Evolutionary conservation across 805 yeast genomes (phyloP).

Genomic region (Nakazawaea populi): DNA sequence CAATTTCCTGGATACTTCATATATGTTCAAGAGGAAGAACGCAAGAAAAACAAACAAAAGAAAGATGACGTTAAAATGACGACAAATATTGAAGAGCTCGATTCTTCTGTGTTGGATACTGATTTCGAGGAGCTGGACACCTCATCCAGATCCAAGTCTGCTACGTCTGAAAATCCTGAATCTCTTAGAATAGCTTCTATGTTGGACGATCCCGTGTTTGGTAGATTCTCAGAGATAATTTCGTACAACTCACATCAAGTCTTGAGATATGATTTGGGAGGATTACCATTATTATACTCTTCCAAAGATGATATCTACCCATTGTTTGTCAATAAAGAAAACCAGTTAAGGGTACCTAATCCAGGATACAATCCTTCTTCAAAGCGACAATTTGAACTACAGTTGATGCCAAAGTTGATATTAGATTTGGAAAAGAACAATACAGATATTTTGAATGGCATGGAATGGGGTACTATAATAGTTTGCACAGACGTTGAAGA

Average conservation of each 20-base stretch:
- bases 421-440: slow-evolving; percentile 64
- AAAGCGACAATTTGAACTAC: slow-evolving; percentile 70
- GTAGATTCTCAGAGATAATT: slow-evolving; percentile 67
- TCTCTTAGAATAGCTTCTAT: slow-evolving; percentile 44
- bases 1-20: slow-evolving; percentile 60
- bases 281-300: slow-evolving; percentile 71
- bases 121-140: slow-evolving; percentile 28
- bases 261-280: slow-evolving; percentile 76
- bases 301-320: slow-evolving; percentile 50
- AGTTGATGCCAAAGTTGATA: slow-evolving; percentile 91
- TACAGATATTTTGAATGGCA: slow-evolving; percentile 57
- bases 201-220: slow-evolving; percentile 73
- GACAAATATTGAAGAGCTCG: slow-evolving; percentile 40
- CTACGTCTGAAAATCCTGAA: slow-evolving; percentile 27
- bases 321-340: slow-evolving; percentile 27
- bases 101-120: slow-evolving; percentile 39
- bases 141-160: slow-evolving; percentile 21
- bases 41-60: slow-evolving; percentile 38
- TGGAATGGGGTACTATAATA: slow-evolving; percentile 96
- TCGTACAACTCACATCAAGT: slow-evolving; percentile 85
- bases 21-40: slow-evolving; percentile 66
- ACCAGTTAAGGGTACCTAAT: slow-evolving; percentile 38
- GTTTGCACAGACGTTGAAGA: slow-evolving; percentile 56
- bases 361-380: slow-evolving; percentile 60
- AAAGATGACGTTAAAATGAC: slow-evolving; percentile 21